Evolutionary conservation across 306 rosid genomes (phyloP).

Genomic region (Prunus armeniaca): DNA sequence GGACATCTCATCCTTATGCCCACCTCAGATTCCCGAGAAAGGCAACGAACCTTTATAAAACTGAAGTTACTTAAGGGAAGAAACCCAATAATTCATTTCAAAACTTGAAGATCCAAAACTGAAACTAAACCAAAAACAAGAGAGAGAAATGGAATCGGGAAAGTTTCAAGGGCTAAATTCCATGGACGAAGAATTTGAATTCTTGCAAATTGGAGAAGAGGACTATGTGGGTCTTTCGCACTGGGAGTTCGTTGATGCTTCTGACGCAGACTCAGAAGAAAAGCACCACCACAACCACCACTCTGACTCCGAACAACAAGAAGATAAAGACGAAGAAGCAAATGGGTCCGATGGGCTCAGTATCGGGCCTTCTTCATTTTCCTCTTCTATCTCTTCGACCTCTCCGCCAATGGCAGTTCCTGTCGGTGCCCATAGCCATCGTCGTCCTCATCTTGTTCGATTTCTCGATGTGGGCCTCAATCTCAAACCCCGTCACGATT

Average conservation of each 20-base stretch:
- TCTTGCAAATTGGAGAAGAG: slow-evolving; percentile 34
- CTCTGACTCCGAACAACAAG: background rate
- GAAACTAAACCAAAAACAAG: background rate
- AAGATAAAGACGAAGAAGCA: background rate
- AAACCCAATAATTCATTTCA: background rate
- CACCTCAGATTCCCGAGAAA: background rate
- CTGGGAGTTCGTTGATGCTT: slow-evolving; percentile 51
- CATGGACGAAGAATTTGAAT: slow-evolving; percentile 34
- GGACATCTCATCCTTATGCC: background rate
- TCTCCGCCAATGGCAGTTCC: slow-evolving; percentile 7
- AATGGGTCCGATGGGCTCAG: background rate
- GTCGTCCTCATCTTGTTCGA: background rate
- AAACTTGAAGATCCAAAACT: background rate
- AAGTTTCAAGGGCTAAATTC: slow-evolving; percentile 1
- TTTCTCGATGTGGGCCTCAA: background rate
- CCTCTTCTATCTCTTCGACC: slow-evolving; percentile 21
- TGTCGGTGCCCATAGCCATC: slow-evolving; percentile 7
- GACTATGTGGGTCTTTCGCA: slow-evolving; percentile 30
- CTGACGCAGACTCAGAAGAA: slow-evolving; percentile 28
- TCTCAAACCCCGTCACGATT: background rate
- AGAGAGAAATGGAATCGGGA: background rate
- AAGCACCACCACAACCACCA: background rate
- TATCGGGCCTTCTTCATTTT: slow-evolving; percentile 15
- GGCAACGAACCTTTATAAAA: background rate
- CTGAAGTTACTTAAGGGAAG: background rate